These are phyloP conservation scores for Holtermannia corniformis DNA, from an alignment of 768 basidiomycete species.

Conservation along the genomic window DNA sequence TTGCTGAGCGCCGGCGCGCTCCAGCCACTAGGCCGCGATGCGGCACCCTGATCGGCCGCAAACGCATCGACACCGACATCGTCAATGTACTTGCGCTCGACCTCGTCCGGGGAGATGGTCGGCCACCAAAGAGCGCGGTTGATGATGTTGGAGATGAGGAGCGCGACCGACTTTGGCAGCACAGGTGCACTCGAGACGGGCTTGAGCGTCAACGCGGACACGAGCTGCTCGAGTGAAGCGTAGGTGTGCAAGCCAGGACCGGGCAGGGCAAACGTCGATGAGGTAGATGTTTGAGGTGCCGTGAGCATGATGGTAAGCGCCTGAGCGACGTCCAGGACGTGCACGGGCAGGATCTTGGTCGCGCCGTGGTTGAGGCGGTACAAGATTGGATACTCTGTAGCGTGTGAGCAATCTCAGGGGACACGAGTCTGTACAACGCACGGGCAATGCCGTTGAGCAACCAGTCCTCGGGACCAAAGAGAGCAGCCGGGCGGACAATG, in stretches of 20 bases:
- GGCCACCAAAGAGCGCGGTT: conserved; percentile 81
- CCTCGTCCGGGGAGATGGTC: conserved; percentile 78
- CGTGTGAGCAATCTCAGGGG: background rate
- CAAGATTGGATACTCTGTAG: conserved; percentile 77
- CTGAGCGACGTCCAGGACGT: conserved; percentile 91
- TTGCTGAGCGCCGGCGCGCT: background rate
- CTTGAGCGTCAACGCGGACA: conserved; percentile 68
- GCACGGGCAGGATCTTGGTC: conserved; percentile 81
- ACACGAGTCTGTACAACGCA: conserved; percentile 45
- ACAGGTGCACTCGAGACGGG: conserved; percentile 62
- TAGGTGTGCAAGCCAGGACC: conserved; percentile 80
- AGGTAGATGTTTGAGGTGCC: conserved; percentile 47
- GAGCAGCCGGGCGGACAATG: conserved; percentile 69
- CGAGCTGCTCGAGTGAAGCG: conserved; percentile 51
- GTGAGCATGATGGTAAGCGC: conserved; percentile 69
- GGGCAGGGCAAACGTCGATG: conserved; percentile 64
- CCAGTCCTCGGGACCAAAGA: conserved; percentile 95
- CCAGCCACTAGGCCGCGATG: conserved; percentile 29
- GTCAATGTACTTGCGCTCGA: conserved; percentile 74
- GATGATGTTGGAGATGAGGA: conserved; percentile 53
- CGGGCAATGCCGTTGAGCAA: conserved; percentile 83
- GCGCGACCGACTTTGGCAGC: conserved; percentile 64
- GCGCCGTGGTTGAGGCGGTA: conserved; percentile 85
- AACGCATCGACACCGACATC: conserved; percentile 50
- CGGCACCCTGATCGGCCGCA: conserved; percentile 1